A percentile compares a stretch with the other conserved stretches of the same genome.
Evolutionary conservation across 768 basidiomycete species (phyloP).

Genomic region (Pseudohyphozyma bogoriensis): DNA sequence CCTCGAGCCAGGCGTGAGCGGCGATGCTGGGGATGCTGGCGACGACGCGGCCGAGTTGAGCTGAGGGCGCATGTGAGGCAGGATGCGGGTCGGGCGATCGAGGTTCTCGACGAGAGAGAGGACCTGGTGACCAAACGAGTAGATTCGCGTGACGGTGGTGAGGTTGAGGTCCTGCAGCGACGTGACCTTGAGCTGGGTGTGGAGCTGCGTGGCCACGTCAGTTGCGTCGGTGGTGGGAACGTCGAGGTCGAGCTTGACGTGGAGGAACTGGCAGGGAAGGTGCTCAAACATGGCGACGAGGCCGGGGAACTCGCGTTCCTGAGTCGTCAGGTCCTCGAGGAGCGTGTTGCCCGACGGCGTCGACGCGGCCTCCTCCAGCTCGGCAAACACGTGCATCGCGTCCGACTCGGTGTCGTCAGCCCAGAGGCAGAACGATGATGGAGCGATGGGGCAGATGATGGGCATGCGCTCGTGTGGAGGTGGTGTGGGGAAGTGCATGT

Average conservation of each 20-base stretch:
- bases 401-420: background rate
- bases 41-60: background rate
- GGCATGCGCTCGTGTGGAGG: background rate
- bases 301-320: slow-evolving; percentile 13
- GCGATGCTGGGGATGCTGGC: background rate
- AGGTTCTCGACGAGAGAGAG: slow-evolving; percentile 19
- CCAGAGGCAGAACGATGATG: slow-evolving; percentile 8
- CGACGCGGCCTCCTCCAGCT: slow-evolving; percentile 3
- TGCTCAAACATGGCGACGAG: slow-evolving; percentile 28
- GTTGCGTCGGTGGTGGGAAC: slow-evolving; percentile 10
- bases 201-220: background rate
- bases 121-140: slow-evolving; percentile 20
- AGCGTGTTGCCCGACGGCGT: background rate
- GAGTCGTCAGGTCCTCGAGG: slow-evolving; percentile 27
- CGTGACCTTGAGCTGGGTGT: slow-evolving; percentile 15
- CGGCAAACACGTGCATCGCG: background rate
- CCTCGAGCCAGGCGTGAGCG: background rate
- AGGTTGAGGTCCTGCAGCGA: slow-evolving; percentile 21
- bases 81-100: background rate
- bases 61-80: too few relatives aligned
- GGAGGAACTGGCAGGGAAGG: slow-evolving; percentile 32
- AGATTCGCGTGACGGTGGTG: slow-evolving; percentile 25
- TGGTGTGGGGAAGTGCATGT: slow-evolving; percentile 15
- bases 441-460: slow-evolving; percentile 12
- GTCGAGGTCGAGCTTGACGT: slow-evolving; percentile 24